These are phyloP conservation scores for Dothiorella sarmentorum DNA, from an alignment of 2,329 filamentous ascomycete species.

Conservation along the genomic window DNA sequence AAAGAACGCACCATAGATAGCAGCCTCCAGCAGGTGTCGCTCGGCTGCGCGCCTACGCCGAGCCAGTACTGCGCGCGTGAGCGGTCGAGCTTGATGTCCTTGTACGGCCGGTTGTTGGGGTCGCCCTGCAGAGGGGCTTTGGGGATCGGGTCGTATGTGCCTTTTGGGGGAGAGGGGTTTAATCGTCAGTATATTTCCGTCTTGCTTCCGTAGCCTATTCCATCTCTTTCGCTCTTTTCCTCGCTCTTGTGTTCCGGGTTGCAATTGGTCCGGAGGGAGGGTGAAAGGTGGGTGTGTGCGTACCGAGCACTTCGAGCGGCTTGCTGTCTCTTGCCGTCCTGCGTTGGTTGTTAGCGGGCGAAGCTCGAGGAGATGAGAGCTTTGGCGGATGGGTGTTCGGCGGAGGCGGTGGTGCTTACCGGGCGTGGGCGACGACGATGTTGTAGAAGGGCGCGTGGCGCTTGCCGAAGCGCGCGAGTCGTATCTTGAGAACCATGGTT, in stretches of 20 bases:
- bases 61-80: slow-evolving; percentile 89
- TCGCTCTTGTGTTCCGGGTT: neutral
- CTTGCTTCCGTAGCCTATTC: neutral
- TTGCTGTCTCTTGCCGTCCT: slow-evolving; percentile 83
- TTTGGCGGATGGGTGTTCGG: no score
- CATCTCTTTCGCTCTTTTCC: neutral
- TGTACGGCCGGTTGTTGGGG: slow-evolving; percentile 63
- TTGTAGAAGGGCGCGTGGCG: slow-evolving; percentile 92
- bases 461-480: slow-evolving; percentile 89
- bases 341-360: slow-evolving; percentile 11
- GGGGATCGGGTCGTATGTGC: slow-evolving; percentile 61
- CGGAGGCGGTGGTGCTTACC: slow-evolving; percentile 52
- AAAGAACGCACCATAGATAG: slow-evolving; percentile 67
- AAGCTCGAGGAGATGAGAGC: no score
- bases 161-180: slow-evolving; percentile 48
- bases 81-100: slow-evolving; percentile 85
- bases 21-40: slow-evolving; percentile 82
- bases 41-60: slow-evolving; percentile 92
- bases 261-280: slow-evolving; percentile 33
- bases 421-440: slow-evolving; percentile 90
- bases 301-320: slow-evolving; percentile 85
- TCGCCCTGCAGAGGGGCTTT: slow-evolving; percentile 49
- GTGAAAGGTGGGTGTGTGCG: slow-evolving; percentile 55
- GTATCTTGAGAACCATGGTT: slow-evolving; percentile 86
- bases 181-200: neutral